These are phyloP conservation scores for Exophiala alcalophila DNA, from an alignment of 2,329 filamentous ascomycete genomes.

Conservation along the genomic window DNA sequence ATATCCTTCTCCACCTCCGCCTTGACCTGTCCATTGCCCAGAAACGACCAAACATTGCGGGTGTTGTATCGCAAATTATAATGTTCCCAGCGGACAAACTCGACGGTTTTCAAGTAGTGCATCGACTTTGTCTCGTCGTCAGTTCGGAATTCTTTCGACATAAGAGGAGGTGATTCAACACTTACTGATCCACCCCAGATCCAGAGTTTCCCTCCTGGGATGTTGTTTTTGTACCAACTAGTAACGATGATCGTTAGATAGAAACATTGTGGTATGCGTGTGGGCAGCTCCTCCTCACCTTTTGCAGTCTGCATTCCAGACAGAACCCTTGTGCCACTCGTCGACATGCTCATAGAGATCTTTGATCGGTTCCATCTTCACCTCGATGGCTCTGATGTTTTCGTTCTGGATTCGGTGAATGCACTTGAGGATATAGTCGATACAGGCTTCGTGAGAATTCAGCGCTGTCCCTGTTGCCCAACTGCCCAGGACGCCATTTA, in stretches of 20 bases:
- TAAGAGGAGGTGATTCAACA: not conserved
- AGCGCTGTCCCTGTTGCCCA: conserved; percentile 26
- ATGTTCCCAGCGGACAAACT: conserved; percentile 9
- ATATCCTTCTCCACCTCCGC: conserved; percentile 4
- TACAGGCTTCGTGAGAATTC: conserved; percentile 24
- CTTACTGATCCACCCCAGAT: conserved; percentile 15
- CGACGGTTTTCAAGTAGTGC: conserved; percentile 16
- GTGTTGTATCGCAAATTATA: conserved; percentile 9
- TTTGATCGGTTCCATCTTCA: conserved; percentile 21
- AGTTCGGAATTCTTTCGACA: not conserved
- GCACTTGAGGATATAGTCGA: conserved; percentile 38
- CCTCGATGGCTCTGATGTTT: conserved; percentile 35
- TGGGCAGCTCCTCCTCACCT: no score
- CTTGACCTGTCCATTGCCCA: conserved; percentile 13
- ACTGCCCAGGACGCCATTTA: conserved; percentile 31
- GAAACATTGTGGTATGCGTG: no score
- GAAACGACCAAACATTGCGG: conserved; percentile 10
- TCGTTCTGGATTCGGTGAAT: conserved; percentile 38
- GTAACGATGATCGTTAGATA: conserved; percentile 32
- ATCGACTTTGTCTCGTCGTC: not conserved
- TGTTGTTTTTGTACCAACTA: conserved; percentile 39
- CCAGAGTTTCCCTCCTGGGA: conserved; percentile 5
- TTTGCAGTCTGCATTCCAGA: conserved; percentile 36
- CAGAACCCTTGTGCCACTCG: conserved; percentile 37
- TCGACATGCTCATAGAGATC: conserved; percentile 34